A percentile compares a stretch with the other conserved stretches of the same genome.
phyloP scores from a whole-genome alignment of 306 rosid species.

The Phaseolus lunatus region DNA sequence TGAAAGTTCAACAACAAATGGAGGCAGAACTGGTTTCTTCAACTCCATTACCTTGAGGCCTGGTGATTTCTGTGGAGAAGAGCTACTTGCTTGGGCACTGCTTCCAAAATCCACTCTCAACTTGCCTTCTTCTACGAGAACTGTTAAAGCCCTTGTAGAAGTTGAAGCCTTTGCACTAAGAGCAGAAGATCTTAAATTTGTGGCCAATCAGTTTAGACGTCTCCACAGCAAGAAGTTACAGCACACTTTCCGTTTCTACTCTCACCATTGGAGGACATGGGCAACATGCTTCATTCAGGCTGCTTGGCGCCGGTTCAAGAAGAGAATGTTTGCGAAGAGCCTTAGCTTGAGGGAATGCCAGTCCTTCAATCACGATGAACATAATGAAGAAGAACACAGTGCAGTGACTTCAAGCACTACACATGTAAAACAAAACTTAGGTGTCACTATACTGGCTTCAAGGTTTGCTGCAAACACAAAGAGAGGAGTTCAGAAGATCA shows the following conservation, averaged over 20 bases:
- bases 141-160: conserved; percentile 78
- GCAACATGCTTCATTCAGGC: conserved; percentile 91
- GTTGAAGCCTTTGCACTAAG: conserved; percentile 90
- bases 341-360: conserved; percentile 66
- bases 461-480: conserved; percentile 82
- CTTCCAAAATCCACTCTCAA: conserved; percentile 83
- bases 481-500: conserved; percentile 74
- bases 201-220: conserved; percentile 85
- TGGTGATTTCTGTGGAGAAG: conserved; percentile 96
- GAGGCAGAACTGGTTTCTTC: conserved; percentile 92
- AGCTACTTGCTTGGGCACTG: conserved; percentile 94
- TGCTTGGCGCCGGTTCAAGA: conserved; percentile 83
- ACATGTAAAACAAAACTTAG: conserved; percentile 68
- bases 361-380: conserved; percentile 45
- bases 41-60: conserved; percentile 78
- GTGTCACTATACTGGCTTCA: conserved; percentile 79
- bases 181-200: conserved; percentile 95
- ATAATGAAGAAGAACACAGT: conserved; percentile 33
- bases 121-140: conserved; percentile 92
- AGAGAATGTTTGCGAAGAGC: conserved; percentile 59
- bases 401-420: conserved; percentile 42
- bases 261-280: conserved; percentile 97
- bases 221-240: conserved; percentile 95
- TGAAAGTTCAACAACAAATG: conserved; percentile 93
- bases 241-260: conserved; percentile 91